These are phyloP conservation scores for Exsudoporus frostii DNA, from an alignment of 768 basidiomycete species.

Conservation along the genomic window DNA sequence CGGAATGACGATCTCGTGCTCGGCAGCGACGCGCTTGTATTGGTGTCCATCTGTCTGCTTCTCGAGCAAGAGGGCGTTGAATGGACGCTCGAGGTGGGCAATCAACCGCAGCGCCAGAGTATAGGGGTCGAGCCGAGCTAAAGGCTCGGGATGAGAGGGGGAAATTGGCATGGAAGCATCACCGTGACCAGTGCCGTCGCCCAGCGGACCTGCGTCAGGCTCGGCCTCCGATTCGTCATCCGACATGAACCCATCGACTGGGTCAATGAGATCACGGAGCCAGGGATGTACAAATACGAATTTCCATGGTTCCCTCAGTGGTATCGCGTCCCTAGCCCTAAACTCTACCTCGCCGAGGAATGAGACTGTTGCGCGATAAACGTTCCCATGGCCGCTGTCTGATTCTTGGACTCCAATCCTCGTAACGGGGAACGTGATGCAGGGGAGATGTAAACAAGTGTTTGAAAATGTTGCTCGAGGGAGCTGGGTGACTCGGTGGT, in stretches of 20 bases:
- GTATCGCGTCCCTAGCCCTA: neutral
- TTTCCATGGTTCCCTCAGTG: neutral
- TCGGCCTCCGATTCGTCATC: neutral
- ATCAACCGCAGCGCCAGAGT: constrained; percentile 1
- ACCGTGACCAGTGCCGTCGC: too few species aligned
- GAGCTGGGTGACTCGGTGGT: neutral
- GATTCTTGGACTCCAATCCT: too few species aligned
- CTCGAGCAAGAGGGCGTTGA: constrained; percentile 3
- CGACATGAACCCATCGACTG: neutral
- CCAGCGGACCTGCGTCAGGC: neutral
- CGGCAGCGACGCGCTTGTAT: neutral
- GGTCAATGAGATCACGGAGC: neutral
- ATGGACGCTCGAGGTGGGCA: neutral
- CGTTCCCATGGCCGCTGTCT: neutral
- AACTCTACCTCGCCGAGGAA: neutral
- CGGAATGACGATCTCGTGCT: neutral
- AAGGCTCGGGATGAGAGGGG: neutral
- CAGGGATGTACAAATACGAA: neutral
- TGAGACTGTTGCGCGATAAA: neutral
- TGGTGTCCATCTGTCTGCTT: neutral
- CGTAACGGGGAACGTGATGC: neutral
- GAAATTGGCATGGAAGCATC: neutral
- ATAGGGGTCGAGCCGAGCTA: neutral
- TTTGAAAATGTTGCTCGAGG: neutral
- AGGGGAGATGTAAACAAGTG: neutral